Percentiles rank a stretch among this genome's conserved stretches.
Evolutionary conservation across 345 rosid species (phyloP).

Genomic region (Moricandia arvensis): DNA sequence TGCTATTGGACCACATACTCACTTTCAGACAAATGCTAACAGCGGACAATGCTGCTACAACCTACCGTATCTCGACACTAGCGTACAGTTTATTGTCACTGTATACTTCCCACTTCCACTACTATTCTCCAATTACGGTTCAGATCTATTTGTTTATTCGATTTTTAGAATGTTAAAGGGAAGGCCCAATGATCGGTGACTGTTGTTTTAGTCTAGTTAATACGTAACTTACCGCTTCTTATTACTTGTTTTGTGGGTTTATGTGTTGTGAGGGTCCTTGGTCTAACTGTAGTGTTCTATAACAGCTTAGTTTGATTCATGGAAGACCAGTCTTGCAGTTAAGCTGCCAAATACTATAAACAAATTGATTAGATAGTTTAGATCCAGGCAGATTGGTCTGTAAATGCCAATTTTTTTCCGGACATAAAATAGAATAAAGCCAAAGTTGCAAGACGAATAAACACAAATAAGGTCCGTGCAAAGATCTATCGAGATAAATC

Average conservation of each 20-base stretch:
- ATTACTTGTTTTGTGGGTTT: too few relatives aligned
- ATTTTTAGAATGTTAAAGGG: background rate
- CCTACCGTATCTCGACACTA: constrained; percentile 2
- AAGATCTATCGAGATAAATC: constrained; percentile 6
- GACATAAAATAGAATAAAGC: background rate
- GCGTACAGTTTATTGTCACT: background rate
- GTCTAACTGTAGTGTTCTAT: background rate
- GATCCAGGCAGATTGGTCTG: background rate
- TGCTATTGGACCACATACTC: constrained; percentile 31
- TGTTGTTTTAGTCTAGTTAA: background rate
- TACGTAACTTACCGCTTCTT: too few relatives aligned
- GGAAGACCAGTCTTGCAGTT: background rate
- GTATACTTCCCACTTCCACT: background rate
- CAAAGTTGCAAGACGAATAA: constrained; percentile 2
- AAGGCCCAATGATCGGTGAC: background rate
- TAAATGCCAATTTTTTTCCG: background rate
- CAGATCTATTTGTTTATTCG: background rate
- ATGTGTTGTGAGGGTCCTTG: background rate
- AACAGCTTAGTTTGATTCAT: background rate
- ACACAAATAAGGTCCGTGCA: constrained; percentile 19
- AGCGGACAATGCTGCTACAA: background rate
- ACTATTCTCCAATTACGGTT: background rate
- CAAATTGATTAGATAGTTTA: background rate
- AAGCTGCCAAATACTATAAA: background rate
- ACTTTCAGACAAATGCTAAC: constrained; percentile 5